Evolutionary conservation across 202 grass and related monocot species (phyloP), one percentile per base, ranked within the genome.

Genomic region (Musa balbisiana): DNA sequence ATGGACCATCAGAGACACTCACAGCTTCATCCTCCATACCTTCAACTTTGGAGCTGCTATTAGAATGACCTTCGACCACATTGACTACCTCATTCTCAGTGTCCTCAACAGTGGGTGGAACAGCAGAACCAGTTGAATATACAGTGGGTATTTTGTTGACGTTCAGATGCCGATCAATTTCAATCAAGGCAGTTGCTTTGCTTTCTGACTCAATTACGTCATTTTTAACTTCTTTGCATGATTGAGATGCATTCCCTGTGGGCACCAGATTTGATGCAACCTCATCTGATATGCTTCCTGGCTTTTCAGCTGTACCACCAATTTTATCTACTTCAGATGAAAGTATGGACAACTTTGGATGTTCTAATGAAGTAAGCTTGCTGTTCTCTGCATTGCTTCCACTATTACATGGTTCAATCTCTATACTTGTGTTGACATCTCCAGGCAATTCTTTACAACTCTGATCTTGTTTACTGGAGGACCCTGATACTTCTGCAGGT

Each of bases 181-280:
- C 67, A 70, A 11, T 49, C 67, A 70, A 51, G 43, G 43, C 4
- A 51, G 33, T n/a, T 70, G 17, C 67, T 51, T 51, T 20, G 8
- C 6, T 51, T 51, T 51, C 51, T 70, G 67, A 20, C 67, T 51
- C 67, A 70, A 49, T 11, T 3, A 49, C 13, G 14, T 69, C 14
- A 33, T 11, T 33, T 69, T 51, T 51, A 70, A 70, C 17, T 70
- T 70, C 67, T 70, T 51, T 49, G 67, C 29, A 51, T 51, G 27
- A 3, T 51, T 70, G 17, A 70, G 67, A 70, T 49, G 17, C 49
- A 51, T 70, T 70, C 17, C 51, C 67, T 4, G 22, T 26, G 23
- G 22, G 63, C 11, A 65, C 1, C 63, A 26, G 11, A 10, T 26
- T 25, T 25, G 9, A 0, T 65, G 23, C 12, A 11, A 26, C 22